Evolutionary conservation across 768 basidiomycete species (phyloP), one percentile per base, ranked within the genome.

Genomic region (Panaeolus papilionaceus): DNA sequence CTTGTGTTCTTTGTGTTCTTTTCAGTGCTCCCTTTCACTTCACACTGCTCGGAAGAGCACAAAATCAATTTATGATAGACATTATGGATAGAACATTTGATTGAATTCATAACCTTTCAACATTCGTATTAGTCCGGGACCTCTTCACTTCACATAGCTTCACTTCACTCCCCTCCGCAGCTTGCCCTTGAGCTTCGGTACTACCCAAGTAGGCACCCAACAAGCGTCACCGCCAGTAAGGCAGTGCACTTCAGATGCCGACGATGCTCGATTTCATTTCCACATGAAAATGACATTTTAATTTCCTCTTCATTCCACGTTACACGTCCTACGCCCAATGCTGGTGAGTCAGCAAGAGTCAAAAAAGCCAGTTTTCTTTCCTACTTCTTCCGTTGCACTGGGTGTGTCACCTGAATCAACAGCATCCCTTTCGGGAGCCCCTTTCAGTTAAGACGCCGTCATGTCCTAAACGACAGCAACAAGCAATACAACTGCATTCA

Each of bases 281-380:
- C 47, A 58, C 28, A 58, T 33, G 14, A 58, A 33, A 58, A 58
- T 58, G 54, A 58, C 54, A 58, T 58, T 58, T 58, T 58, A 28
- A 58, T 58, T 58, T 58, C 54, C 28, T 14, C 54, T 33, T 33
- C 54, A 33, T 33, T 58, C 20, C 47, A 51, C 18, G 45, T 47
- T 58, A 4, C 47, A 51, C 18, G 8, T 47, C 45, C 45, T 18
- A 14, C 9, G 14, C 47, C 4, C 47, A 51, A 51, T 51, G 39
- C 14, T 40, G 14, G 54, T 58, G 54, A 58, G 54, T 58, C 26
- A 58, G 54, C 54, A 58, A 58, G 26, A 58, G 54, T 58, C 54
- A 58, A 58, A 58, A 58, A 18, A 58, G 54, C 16, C 54, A 33
- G 54, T 58, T 58, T 58, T 58, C 26, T 4, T 16, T 28, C 54